Evolutionary conservation across 129 eudicot species (phyloP).

Genomic region (Lactuca saligna): DNA sequence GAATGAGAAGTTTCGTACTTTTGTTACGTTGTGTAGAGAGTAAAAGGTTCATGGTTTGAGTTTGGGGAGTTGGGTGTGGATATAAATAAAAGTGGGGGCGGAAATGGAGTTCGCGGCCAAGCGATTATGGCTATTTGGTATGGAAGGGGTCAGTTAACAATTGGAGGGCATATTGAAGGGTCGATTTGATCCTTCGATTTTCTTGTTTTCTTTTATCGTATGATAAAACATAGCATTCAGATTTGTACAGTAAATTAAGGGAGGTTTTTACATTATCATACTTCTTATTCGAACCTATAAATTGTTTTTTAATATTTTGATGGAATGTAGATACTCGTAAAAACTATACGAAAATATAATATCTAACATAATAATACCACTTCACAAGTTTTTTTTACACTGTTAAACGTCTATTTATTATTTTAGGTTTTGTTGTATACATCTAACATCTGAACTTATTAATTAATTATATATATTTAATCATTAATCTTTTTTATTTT

Average conservation of each 20-base stretch:
- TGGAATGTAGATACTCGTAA: no score
- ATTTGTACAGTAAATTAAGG: no score
- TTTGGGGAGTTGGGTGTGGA: background rate
- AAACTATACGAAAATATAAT: no score
- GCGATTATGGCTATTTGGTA: conserved; percentile 33
- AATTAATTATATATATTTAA: no score
- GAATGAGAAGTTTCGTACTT: background rate
- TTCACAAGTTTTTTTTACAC: no score
- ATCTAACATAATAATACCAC: no score
- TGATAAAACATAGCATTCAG: background rate
- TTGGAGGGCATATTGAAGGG: conserved; percentile 24
- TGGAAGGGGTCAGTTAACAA: conserved; percentile 34
- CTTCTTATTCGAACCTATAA: background rate
- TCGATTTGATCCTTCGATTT: conserved; percentile 15
- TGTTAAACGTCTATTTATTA: no score
- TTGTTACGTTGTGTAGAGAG: background rate
- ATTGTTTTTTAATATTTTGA: no score
- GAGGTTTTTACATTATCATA: no score
- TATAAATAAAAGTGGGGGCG: conserved; percentile 27
- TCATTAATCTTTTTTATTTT: no score
- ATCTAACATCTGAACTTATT: no score
- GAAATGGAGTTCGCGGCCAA: conserved; percentile 35
- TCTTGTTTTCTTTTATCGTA: background rate
- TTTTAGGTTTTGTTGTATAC: no score
- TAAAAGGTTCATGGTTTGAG: background rate